Evolutionary conservation across 2,329 filamentous ascomycete genomes (phyloP).

Genomic region (Zymoseptoria pseudotritici): DNA sequence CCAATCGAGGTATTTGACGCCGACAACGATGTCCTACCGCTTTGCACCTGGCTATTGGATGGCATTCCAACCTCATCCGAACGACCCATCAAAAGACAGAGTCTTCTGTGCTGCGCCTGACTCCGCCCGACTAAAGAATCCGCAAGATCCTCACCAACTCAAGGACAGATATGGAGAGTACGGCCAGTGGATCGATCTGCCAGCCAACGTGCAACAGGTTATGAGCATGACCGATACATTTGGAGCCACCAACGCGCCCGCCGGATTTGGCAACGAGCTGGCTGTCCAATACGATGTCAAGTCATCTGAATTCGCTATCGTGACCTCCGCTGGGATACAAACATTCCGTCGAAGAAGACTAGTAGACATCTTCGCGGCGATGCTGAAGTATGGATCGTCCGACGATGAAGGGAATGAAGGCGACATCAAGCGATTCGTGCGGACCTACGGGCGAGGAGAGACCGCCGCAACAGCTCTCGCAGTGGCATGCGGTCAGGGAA

Average conservation of each 20-base stretch:
- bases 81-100: constrained; percentile 44
- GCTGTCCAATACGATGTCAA: constrained; percentile 89
- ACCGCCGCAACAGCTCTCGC: constrained; percentile 85
- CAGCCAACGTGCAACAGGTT: constrained; percentile 67
- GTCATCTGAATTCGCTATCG: constrained; percentile 75
- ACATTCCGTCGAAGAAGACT: constrained; percentile 74
- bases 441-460: constrained; percentile 79
- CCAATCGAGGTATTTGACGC: constrained; percentile 28
- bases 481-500: constrained; percentile 88
- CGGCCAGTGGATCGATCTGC: constrained; percentile 70
- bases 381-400: constrained; percentile 56
- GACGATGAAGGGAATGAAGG: constrained; percentile 74
- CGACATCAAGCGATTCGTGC: constrained; percentile 76
- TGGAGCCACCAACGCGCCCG: constrained; percentile 56
- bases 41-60: constrained; percentile 90
- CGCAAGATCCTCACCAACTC: constrained; percentile 40
- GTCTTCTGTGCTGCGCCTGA: constrained; percentile 86
- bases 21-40: constrained; percentile 35
- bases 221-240: constrained; percentile 69
- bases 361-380: constrained; percentile 84
- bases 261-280: constrained; percentile 89
- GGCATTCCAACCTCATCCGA: constrained; percentile 57
- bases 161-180: constrained; percentile 66
- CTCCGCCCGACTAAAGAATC: constrained; percentile 54
- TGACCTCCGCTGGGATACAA: constrained; percentile 87